Evolutionary conservation across 1,284 basidiomycete species (phyloP).

Genomic region (Cystobasidium sp.): DNA sequence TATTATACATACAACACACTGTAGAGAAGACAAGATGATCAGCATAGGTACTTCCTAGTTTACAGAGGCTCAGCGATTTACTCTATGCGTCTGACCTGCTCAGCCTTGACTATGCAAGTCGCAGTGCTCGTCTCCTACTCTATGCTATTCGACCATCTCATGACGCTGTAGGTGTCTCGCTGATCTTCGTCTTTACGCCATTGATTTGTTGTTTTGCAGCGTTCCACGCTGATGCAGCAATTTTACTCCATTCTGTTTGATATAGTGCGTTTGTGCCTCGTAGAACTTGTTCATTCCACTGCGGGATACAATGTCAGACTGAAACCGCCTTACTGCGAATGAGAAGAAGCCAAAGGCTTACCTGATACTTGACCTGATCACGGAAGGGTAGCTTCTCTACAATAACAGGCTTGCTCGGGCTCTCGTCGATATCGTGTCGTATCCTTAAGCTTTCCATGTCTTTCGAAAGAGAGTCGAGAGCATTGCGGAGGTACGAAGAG

Average conservation of each 20-base stretch:
- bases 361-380: conserved; percentile 31
- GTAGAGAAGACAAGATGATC: not conserved
- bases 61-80: not conserved
- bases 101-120: no score
- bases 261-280: conserved; percentile 27
- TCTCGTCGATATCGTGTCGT: conserved; percentile 22
- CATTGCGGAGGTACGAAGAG: conserved; percentile 33
- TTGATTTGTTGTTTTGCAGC: conserved; percentile 2
- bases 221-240: conserved; percentile 15
- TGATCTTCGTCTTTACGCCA: not conserved
- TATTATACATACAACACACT: conserved; percentile 13
- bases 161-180: conserved; percentile 1
- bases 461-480: conserved; percentile 27
- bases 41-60: not conserved
- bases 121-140: no score
- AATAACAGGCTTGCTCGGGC: conserved; percentile 11
- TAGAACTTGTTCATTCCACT: conserved; percentile 43
- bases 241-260: conserved; percentile 24
- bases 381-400: conserved; percentile 29
- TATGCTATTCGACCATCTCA: not conserved
- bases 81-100: not conserved
- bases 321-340: no score
- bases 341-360: not conserved
- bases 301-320: not conserved
- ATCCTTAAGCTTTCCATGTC: conserved; percentile 32